phyloP scores from a whole-genome alignment of 2,329 filamentous ascomycete genomes.

The Celoporthe dispersa region DNA sequence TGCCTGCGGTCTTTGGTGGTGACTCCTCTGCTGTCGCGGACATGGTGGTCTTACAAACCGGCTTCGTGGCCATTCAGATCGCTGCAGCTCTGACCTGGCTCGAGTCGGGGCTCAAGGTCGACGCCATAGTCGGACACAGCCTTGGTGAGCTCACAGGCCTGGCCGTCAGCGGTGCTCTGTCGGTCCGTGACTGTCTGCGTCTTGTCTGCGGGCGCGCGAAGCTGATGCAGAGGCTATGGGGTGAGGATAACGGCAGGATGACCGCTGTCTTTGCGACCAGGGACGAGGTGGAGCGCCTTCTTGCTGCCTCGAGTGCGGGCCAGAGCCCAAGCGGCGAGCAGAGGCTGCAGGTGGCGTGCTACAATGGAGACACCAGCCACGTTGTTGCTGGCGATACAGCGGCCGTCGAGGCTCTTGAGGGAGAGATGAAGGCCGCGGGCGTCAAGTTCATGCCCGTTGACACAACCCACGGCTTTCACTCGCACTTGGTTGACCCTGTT shows the following conservation, averaged over 20 bases:
- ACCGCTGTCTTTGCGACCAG: slow-evolving; percentile 36
- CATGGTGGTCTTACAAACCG: slow-evolving; percentile 41
- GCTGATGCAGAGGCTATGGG: slow-evolving; percentile 41
- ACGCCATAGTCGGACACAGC: slow-evolving; percentile 44
- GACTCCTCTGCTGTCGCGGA: slow-evolving; percentile 31
- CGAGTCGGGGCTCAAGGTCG: slow-evolving; percentile 39
- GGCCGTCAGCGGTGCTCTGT: background rate
- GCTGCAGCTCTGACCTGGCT: slow-evolving; percentile 43
- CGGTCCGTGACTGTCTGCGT: background rate
- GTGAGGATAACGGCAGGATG: slow-evolving; percentile 44
- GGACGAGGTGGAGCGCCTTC: background rate
- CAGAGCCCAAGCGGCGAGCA: background rate
- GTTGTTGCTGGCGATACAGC: background rate
- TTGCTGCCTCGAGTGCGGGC: background rate
- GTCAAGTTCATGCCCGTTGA: too few species aligned
- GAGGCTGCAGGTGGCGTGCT: background rate
- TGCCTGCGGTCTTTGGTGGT: slow-evolving; percentile 39
- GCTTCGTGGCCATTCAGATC: slow-evolving; percentile 46
- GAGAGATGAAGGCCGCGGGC: too few species aligned
- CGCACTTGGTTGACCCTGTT: too few species aligned
- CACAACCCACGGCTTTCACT: too few species aligned
- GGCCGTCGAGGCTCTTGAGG: background rate
- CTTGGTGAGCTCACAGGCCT: too few species aligned
- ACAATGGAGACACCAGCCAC: background rate
- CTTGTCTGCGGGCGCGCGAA: slow-evolving; percentile 34